Conservation (phyloP, 2,329 filamentous ascomycete species). For the Ophiostoma himal-ulmi region DNA sequence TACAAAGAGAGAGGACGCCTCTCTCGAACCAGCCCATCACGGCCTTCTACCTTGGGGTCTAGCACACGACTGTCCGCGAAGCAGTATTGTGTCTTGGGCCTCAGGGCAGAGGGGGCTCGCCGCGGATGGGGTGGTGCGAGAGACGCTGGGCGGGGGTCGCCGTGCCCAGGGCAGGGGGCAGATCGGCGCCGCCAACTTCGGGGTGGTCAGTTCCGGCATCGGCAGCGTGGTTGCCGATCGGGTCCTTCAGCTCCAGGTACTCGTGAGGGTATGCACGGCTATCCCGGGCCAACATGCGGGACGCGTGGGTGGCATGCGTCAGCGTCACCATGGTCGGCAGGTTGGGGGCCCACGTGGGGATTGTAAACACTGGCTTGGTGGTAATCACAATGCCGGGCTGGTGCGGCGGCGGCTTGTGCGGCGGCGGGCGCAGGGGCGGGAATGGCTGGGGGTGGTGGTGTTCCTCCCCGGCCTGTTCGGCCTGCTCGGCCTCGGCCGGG, state of each 20-base stretch:
- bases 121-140: neutral
- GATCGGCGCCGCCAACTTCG: neutral
- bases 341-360: slow-evolving; percentile 1
- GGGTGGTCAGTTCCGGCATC: neutral
- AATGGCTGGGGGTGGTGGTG: neutral
- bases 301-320: neutral
- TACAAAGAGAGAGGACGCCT: neutral
- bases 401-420: neutral
- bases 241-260: neutral
- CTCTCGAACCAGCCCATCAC: neutral
- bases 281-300: neutral
- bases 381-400: neutral
- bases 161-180: neutral
- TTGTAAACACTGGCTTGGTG: slow-evolving; percentile 2
- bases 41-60: neutral
- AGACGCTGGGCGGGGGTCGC: neutral
- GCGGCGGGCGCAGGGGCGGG: neutral
- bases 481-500: neutral
- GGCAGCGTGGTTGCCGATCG: neutral
- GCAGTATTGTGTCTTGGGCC: neutral
- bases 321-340: slow-evolving; percentile 1
- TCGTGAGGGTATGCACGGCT: neutral
- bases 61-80: no score
- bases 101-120: neutral
- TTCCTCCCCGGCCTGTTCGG: neutral